phyloP scores from a whole-genome alignment of 345 rosid species.

The Punica granatum region DNA sequence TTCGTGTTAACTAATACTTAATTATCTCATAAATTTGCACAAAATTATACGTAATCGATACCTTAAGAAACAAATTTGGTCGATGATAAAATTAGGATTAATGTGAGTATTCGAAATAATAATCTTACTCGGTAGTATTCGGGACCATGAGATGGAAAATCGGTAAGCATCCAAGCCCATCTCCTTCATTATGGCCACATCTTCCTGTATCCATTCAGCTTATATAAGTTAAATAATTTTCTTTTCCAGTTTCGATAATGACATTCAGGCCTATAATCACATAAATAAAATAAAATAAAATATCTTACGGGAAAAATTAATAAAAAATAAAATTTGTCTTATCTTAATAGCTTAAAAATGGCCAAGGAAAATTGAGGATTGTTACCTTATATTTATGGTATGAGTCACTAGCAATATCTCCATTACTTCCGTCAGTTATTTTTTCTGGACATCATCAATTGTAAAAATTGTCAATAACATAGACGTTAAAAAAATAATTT shows the following conservation, averaged over 20 bases:
- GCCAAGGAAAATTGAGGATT: neutral
- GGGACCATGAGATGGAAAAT: conserved; percentile 15
- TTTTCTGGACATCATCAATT: conserved; percentile 15
- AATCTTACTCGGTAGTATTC: conserved; percentile 15
- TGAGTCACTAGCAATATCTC: conserved; percentile 40
- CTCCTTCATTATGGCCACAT: conserved; percentile 11
- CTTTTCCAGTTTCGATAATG: neutral
- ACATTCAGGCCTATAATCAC: no score
- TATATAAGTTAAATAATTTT: neutral
- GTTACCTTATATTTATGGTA: conserved; percentile 50
- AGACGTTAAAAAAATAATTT: no score
- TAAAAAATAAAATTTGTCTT: neutral
- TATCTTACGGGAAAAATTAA: no score
- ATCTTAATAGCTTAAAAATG: neutral
- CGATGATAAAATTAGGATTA: no score
- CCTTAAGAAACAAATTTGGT: neutral
- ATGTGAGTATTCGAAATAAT: neutral
- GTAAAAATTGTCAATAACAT: neutral
- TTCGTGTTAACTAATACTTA: neutral
- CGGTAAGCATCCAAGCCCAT: conserved; percentile 17
- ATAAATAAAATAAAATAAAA: no score
- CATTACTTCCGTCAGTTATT: conserved; percentile 36
- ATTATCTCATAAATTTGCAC: neutral
- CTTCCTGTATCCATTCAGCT: conserved; percentile 5
- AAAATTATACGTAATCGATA: neutral